These are phyloP conservation scores for Calycina marina DNA, from an alignment of 2,329 filamentous ascomycete species.

Conservation along the genomic window DNA sequence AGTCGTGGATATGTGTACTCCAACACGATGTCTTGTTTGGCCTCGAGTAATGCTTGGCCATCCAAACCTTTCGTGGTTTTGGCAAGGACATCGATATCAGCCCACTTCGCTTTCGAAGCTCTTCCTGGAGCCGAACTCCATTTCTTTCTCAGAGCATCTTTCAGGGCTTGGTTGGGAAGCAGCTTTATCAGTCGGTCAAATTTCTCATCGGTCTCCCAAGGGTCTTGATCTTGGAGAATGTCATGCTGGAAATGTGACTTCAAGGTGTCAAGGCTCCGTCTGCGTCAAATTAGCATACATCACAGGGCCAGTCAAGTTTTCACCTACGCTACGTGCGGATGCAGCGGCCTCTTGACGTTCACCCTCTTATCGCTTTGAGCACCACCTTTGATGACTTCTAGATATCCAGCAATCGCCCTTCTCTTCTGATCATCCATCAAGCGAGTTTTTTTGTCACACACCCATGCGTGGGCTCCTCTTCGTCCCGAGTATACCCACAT, in stretches of 20 bases:
- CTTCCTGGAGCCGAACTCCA: conserved; percentile 77
- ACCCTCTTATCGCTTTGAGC: conserved; percentile 77
- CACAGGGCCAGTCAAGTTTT: background rate
- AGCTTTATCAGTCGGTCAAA: conserved; percentile 69
- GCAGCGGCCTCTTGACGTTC: conserved; percentile 69
- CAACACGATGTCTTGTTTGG: conserved; percentile 89
- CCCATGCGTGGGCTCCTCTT: conserved; percentile 94
- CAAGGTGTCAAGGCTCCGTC: conserved; percentile 73
- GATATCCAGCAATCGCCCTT: conserved; percentile 72
- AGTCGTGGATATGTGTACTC: conserved; percentile 97
- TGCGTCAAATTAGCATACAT: conserved; percentile 19
- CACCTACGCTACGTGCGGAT: conserved; percentile 67
- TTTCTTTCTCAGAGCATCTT: conserved; percentile 69
- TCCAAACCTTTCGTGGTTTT: conserved; percentile 64
- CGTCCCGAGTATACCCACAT: conserved; percentile 98
- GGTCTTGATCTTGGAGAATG: conserved; percentile 73
- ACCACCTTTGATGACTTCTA: conserved; percentile 81
- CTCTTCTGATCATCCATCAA: conserved; percentile 75
- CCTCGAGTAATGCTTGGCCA: conserved; percentile 59
- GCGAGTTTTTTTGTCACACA: conserved; percentile 80
- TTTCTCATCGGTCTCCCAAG: conserved; percentile 58
- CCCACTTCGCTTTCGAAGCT: conserved; percentile 71
- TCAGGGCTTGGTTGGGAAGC: conserved; percentile 66
- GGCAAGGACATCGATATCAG: conserved; percentile 79
- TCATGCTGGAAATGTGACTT: conserved; percentile 73